These are phyloP conservation scores for Aphanomyces astaci DNA, from an alignment of 352 stramenopile species.

Conservation along the genomic window DNA sequence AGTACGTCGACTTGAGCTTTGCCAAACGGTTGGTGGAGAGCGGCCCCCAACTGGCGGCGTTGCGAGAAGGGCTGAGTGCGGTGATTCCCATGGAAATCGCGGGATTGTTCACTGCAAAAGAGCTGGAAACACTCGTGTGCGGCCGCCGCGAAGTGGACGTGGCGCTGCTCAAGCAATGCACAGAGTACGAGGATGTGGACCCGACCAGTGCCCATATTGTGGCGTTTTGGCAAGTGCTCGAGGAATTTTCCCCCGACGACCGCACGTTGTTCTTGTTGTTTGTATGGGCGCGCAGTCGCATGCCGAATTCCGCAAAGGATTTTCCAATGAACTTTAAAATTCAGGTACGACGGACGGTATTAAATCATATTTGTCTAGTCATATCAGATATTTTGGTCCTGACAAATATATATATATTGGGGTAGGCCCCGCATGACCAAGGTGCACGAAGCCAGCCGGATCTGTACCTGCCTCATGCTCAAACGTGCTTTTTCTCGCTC, in stretches of 20 bases:
- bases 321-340: constrained; percentile 95
- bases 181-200: constrained; percentile 93
- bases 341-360: too few relatives aligned
- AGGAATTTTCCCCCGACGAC: constrained; percentile 93
- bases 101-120: constrained; percentile 91
- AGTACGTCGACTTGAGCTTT: constrained; percentile 63
- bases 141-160: constrained; percentile 95
- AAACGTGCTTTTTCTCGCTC: constrained; percentile 43
- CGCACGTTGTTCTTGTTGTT: constrained; percentile 96
- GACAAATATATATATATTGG: background rate
- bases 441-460: constrained; percentile 61
- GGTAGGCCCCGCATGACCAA: constrained; percentile 57
- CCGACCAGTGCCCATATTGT: constrained; percentile 86
- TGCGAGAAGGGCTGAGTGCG: constrained; percentile 83
- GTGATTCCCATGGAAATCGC: constrained; percentile 96
- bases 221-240: constrained; percentile 95
- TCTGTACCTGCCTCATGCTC: constrained; percentile 30
- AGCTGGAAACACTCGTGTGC: constrained; percentile 95
- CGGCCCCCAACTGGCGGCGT: constrained; percentile 60
- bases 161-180: constrained; percentile 91
- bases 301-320: constrained; percentile 95
- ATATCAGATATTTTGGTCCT: too few relatives aligned
- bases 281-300: constrained; percentile 94
- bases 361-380: too few relatives aligned
- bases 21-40: constrained; percentile 71